Evolutionary conservation across 108 stramenopile genomes (phyloP), one percentile per base, ranked within the genome.

Genomic region (Schizochytrium sp.): DNA sequence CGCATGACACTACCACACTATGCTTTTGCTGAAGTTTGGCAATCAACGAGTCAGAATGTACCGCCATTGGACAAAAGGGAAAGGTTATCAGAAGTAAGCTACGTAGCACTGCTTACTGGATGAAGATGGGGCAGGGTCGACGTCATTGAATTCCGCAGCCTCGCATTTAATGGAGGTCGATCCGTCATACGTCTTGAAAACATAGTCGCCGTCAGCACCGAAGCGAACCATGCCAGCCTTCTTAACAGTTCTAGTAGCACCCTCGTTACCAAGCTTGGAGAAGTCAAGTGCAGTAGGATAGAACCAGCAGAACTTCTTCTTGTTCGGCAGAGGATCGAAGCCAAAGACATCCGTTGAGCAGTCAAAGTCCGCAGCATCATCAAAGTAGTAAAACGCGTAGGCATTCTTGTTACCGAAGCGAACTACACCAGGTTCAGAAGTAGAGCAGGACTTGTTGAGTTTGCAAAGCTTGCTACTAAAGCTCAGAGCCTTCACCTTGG

Each of bases 111-210:
- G 40, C 2, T 69, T 69, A 1, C 42, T 0, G 28, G 10, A 44
- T 1, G 64, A 69, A 2, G 40, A 44, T 44, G 64, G 64, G 3
- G 64, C 64, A 0, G 64, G 64, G 2, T 69, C 64, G 2, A 3
- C 64, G 3, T 7, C 64, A 28, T 28, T 28, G 44, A 69, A 69
- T 2, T 69, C 64, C 8, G 12, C 64, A 8, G 2, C 64, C 2
- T 69, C 3, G 64, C 64, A 69, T 44, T 3, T 69, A 44, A 69
- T 69, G 19, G 0, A 28, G 64, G 64, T 69, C 3, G 2, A 2
- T 38, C 42, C 40, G 28, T 69, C 64, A 44, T 69, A 69, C 19
- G 28, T 38, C 64, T 69, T 69, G 64, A 69, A 69, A 44, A 69
- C 64, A 15, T 69, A 69, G 42, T 69, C 44, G 64, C 44, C 64